phyloP scores from a whole-genome alignment of 2,329 filamentous ascomycete species.

The Knufia petricola region DNA sequence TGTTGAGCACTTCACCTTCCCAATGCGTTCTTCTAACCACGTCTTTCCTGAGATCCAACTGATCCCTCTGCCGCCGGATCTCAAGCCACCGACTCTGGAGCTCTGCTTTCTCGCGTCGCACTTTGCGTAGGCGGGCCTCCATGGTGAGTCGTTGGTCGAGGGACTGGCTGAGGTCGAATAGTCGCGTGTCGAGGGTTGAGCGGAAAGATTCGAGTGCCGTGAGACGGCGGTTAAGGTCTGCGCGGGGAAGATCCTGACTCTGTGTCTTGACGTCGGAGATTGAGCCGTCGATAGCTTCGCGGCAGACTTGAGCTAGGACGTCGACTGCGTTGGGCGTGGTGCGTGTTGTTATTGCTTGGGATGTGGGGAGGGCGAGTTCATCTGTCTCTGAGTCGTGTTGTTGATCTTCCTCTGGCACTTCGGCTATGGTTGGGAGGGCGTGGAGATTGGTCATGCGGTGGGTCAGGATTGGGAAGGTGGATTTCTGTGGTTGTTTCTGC shows the following conservation, averaged over 20 bases:
- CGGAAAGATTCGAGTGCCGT: conserved; percentile 41
- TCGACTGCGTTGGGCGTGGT: conserved; percentile 43
- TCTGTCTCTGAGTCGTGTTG: conserved; percentile 11
- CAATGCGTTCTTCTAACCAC: conserved; percentile 35
- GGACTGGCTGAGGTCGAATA: conserved; percentile 44
- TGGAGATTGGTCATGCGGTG: conserved; percentile 24
- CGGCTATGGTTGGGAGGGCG: conserved; percentile 19
- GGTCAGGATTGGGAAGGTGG: conserved; percentile 26
- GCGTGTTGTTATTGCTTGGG: conserved; percentile 28
- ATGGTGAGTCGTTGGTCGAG: conserved; percentile 42
- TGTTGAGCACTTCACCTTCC: conserved; percentile 30
- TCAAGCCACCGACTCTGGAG: conserved; percentile 39
- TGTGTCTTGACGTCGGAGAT: conserved; percentile 34
- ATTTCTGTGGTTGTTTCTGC: conserved; percentile 9
- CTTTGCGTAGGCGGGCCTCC: conserved; percentile 35
- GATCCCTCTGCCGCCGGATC: conserved; percentile 40
- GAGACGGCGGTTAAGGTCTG: conserved; percentile 36
- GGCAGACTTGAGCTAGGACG: conserved; percentile 42
- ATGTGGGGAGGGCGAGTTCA: conserved; percentile 24
- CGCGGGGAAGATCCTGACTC: conserved; percentile 26
- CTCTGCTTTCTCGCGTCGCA: conserved; percentile 36
- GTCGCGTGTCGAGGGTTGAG: conserved; percentile 38
- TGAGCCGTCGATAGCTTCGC: conserved; percentile 40
- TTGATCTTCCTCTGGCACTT: conserved; percentile 22
- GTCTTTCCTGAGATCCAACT: conserved; percentile 42